phyloP scores from a whole-genome alignment of 345 rosid species.

The Turritis glabra region DNA sequence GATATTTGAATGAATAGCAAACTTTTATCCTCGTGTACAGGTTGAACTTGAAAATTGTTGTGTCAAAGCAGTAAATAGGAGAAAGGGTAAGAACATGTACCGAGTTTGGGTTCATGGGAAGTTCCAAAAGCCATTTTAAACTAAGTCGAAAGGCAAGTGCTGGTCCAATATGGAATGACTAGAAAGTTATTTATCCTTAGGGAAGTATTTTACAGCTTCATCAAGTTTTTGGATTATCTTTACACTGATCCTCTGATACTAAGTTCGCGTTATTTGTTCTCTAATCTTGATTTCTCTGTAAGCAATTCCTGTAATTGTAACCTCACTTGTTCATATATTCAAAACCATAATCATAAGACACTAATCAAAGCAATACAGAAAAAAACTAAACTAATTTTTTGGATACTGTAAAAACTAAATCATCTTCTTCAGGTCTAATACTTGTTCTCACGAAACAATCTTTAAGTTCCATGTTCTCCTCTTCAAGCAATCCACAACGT shows the following conservation, averaged over 20 bases:
- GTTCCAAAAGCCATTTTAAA: constrained; percentile 63
- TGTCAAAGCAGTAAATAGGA: constrained; percentile 66
- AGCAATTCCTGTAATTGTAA: no score
- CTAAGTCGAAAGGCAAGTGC: neutral
- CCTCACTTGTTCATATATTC: neutral
- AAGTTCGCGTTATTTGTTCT: neutral
- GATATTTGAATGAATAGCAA: neutral
- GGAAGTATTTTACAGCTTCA: neutral
- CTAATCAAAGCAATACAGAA: no score
- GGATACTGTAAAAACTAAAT: no score
- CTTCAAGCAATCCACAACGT: no score
- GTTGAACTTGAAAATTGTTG: constrained; percentile 87
- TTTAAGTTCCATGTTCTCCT: no score
- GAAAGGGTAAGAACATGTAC: constrained; percentile 67
- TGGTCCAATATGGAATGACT: neutral
- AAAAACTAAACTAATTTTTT: no score
- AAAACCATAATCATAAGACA: no score
- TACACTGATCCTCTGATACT: neutral
- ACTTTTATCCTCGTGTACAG: constrained; percentile 39
- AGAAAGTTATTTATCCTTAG: neutral
- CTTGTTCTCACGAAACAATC: no score
- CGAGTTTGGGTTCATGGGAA: constrained; percentile 97
- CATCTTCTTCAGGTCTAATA: no score
- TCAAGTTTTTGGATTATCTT: neutral
- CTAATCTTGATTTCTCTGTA: neutral